These are phyloP conservation scores for Pyrus pyrifolia DNA, from an alignment of 306 rosid genomes.

Conservation along the genomic window DNA sequence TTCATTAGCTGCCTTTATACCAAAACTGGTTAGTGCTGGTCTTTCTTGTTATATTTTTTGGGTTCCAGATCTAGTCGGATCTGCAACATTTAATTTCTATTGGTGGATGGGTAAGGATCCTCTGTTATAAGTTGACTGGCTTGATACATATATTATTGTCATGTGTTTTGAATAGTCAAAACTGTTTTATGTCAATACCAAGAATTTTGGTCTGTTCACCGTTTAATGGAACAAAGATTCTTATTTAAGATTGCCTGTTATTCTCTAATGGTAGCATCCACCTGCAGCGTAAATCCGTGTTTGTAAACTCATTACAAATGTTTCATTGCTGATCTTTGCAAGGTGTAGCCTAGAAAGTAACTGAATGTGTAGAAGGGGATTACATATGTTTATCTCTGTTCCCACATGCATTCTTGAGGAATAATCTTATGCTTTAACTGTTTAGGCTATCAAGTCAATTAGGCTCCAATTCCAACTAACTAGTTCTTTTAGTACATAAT, in stretches of 20 bases:
- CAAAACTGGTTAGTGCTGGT: conserved; percentile 62
- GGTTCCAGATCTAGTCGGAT: not conserved
- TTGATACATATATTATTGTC: not conserved
- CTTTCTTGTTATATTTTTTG: not conserved
- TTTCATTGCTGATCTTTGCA: not conserved
- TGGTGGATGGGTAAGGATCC: not conserved
- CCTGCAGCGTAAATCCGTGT: not conserved
- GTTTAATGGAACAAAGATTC: not conserved
- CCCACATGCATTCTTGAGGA: not conserved
- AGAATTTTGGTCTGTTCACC: not conserved
- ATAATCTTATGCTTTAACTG: not conserved
- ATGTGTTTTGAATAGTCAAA: not conserved
- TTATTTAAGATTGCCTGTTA: not conserved
- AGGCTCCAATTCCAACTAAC: not conserved
- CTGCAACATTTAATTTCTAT: not conserved
- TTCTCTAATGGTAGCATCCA: not conserved
- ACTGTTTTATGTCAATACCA: not conserved
- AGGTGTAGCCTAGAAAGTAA: not conserved
- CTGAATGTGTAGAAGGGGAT: not conserved
- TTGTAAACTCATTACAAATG: not conserved
- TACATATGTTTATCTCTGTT: not conserved
- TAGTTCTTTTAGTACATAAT: not conserved
- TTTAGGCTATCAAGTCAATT: not conserved
- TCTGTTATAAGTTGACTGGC: not conserved
- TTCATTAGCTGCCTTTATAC: conserved; percentile 69